Conservation (phyloP, 2,329 filamentous ascomycete genomes). For the Triangularia verruculosa region DNA sequence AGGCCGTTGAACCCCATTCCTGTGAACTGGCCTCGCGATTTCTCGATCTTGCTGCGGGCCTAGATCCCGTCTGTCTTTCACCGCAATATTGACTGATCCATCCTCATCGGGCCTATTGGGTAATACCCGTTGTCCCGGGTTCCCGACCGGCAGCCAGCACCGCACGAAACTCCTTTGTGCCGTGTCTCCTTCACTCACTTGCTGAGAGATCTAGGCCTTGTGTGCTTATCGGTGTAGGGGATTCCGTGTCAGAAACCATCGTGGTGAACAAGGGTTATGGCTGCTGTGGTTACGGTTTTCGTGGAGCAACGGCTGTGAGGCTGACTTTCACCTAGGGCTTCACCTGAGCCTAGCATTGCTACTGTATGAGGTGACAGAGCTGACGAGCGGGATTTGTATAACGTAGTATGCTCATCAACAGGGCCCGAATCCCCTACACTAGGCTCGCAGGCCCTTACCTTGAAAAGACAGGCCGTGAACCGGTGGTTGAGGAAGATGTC, state of each 20-base stretch:
- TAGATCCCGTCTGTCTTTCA: background rate
- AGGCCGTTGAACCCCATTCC: background rate
- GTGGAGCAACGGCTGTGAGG: background rate
- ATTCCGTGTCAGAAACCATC: background rate
- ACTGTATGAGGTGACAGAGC: background rate
- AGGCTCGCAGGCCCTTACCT: background rate
- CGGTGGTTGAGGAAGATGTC: background rate
- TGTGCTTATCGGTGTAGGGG: too few relatives aligned
- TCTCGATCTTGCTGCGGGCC: background rate
- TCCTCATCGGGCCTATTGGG: background rate
- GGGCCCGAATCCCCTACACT: too few relatives aligned
- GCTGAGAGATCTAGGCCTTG: too few relatives aligned
- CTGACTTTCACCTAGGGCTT: background rate
- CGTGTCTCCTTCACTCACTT: background rate
- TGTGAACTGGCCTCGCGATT: too few relatives aligned
- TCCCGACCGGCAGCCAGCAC: background rate
- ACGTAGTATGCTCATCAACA: too few relatives aligned
- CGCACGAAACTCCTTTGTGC: background rate
- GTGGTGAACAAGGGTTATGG: background rate
- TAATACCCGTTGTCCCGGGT: background rate
- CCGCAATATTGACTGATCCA: background rate
- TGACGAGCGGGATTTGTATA: background rate
- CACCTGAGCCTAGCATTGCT: background rate
- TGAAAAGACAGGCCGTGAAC: background rate
- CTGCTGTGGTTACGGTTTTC: background rate